Percentiles rank a stretch among this genome's conserved stretches.
Conservation (phyloP, 2,329 filamentous ascomycete species). For the Fusarium fracticaudum region DNA sequence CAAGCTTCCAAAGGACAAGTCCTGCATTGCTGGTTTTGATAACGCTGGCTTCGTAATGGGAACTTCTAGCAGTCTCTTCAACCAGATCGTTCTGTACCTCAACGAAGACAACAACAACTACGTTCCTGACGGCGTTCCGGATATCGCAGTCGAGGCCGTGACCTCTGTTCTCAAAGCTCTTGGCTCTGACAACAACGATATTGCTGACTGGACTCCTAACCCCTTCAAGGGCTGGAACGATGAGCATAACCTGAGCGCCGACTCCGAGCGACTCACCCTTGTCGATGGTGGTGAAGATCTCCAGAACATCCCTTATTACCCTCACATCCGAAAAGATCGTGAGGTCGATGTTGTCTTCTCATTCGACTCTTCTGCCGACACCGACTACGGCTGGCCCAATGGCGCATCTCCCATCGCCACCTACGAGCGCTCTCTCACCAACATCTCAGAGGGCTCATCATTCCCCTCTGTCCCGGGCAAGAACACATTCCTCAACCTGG, state of each 20-base stretch:
- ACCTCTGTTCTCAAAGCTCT: slow-evolving; percentile 61
- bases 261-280: slow-evolving; percentile 69
- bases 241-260: slow-evolving; percentile 52
- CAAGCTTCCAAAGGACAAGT: slow-evolving; percentile 54
- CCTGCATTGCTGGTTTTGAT: slow-evolving; percentile 73
- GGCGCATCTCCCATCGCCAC: slow-evolving; percentile 67
- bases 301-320: slow-evolving; percentile 83
- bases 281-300: slow-evolving; percentile 84
- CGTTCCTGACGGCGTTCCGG: slow-evolving; percentile 59
- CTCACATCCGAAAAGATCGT: slow-evolving; percentile 60
- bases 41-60: slow-evolving; percentile 84
- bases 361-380: slow-evolving; percentile 72
- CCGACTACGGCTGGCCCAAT: slow-evolving; percentile 66
- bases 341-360: slow-evolving; percentile 71
- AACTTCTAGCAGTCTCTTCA: slow-evolving; percentile 84
- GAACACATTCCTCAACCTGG: slow-evolving; percentile 65
- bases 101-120: slow-evolving; percentile 56
- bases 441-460: slow-evolving; percentile 61
- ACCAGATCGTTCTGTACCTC: slow-evolving; percentile 76
- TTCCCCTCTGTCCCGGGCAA: slow-evolving; percentile 68
- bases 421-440: slow-evolving; percentile 61
- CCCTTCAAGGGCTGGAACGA: slow-evolving; percentile 65
- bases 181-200: slow-evolving; percentile 74
- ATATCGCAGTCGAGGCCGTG: slow-evolving; percentile 57
- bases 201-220: slow-evolving; percentile 75